phyloP scores from a whole-genome alignment of 2,329 filamentous ascomycete species.

The Colletotrichum liaoningense region DNA sequence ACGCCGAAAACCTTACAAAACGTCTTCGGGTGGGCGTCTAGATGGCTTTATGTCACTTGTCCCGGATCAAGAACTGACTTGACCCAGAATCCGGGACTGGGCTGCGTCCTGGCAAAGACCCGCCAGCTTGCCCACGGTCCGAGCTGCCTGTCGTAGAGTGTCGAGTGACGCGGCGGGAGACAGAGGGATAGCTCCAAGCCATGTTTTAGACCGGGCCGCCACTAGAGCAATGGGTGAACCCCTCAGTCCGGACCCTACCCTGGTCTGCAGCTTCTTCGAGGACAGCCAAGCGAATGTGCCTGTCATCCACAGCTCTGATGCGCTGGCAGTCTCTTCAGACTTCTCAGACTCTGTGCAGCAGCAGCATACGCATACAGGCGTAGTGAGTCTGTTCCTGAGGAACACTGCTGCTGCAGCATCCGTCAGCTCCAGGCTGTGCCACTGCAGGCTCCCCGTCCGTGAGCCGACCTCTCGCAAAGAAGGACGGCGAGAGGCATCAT shows the following conservation, averaged over 20 bases:
- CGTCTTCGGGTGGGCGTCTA: conserved; percentile 19
- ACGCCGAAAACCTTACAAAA: conserved; percentile 30
- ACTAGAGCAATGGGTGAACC: conserved; percentile 14
- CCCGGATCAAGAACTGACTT: conserved; percentile 16
- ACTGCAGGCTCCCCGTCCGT: conserved; percentile 22
- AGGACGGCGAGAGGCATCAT: not conserved
- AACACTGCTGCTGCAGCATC: conserved; percentile 13
- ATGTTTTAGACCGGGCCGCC: conserved; percentile 36
- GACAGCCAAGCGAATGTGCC: not conserved
- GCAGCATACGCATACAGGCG: not conserved
- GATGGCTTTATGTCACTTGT: conserved; percentile 33
- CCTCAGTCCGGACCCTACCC: conserved; percentile 9
- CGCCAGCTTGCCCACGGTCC: conserved; percentile 10
- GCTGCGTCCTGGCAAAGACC: conserved; percentile 7
- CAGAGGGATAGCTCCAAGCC: conserved; percentile 24
- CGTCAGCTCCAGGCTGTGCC: conserved; percentile 12
- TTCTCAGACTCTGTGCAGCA: not conserved
- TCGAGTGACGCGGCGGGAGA: conserved; percentile 18
- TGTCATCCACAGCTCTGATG: conserved; percentile 16
- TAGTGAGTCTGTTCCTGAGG: not conserved
- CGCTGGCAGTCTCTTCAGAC: conserved; percentile 7
- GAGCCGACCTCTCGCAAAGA: not conserved
- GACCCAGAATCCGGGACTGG: conserved; percentile 17
- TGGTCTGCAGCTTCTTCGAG: not conserved
- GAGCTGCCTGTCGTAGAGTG: conserved; percentile 11